Evolutionary conservation across 148 eudicot species (phyloP), one percentile per base, ranked within the genome.

Genomic region (Heliosperma pusillum): DNA sequence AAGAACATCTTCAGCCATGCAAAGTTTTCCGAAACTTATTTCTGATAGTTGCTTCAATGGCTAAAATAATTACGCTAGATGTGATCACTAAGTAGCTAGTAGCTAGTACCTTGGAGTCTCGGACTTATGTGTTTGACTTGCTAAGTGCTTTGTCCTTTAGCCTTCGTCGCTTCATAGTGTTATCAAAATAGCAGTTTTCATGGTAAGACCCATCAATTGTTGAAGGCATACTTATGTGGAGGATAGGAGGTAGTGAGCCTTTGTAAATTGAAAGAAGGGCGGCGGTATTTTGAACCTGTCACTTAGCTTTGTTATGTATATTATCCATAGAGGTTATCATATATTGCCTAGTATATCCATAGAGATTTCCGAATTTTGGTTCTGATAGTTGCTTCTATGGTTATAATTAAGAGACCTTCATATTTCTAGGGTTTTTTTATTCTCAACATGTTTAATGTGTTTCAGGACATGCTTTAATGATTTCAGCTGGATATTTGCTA

Each of bases 391-490:
- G n/a, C n/a, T n/a, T n/a, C n/a, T n/a, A n/a, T n/a, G n/a, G n/a
- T n/a, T n/a, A n/a, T n/a, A n/a, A n/a, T n/a, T n/a, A n/a, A 7
- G 5, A 2, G 26, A 56, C 22, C 56, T 25, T 66, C 40, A 56
- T 22, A 71, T 21, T 52, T 70, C 29, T 57, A 29, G 7, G 21
- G 59, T 64, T 45, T 63, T n/a, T 65, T 62, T 74, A 70, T 30
- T 64, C 22, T 66, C 58, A 72, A 72, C 44, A 68, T 79, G 62
- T 65, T 83, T 83, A 17, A 42, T 76, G 71, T 45, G 10, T 70
- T 85, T 52, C 82, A 93, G 98, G 97, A 73, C 97, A 86, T 80
- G 95, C 95, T 60, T 67, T 91, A 79, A 93, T 93, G 96, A 65
- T 83, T 79, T 86, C 97, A 80, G 82, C 88, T 64, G 98, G 97